phyloP scores from a whole-genome alignment of 305 asterid species.

The Solanum hybrid region DNA sequence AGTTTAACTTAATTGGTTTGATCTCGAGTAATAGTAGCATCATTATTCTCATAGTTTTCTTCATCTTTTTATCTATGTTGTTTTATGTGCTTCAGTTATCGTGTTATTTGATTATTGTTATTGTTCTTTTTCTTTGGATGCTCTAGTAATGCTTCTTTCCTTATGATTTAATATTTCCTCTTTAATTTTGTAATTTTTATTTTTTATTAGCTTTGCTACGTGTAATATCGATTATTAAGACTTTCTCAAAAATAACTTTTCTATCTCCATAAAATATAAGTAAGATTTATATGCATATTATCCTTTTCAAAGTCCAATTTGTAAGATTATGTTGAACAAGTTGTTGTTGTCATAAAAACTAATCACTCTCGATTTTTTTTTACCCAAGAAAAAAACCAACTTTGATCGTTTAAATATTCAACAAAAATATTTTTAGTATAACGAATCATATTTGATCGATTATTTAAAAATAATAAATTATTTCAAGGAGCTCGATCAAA shows the following conservation, averaged over 20 bases:
- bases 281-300: background rate
- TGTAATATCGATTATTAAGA: accelerated
- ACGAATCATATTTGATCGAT: background rate
- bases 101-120: background rate
- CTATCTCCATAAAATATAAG: background rate
- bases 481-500: background rate
- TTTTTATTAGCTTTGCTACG: background rate
- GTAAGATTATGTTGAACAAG: background rate
- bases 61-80: background rate
- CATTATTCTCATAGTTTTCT: background rate
- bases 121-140: background rate
- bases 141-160: background rate
- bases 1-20: background rate
- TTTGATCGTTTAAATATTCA: too few species aligned
- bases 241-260: accelerated
- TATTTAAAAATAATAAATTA: too few species aligned
- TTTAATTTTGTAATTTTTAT: background rate
- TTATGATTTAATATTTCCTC: background rate
- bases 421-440: too few species aligned
- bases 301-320: background rate
- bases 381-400: accelerated
- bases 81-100: background rate
- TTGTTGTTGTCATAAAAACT: background rate
- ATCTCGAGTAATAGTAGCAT: accelerated
- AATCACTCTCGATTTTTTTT: background rate